Conservation (phyloP, 2,329 filamentous ascomycete species). For the Talaromyces sp. region DNA sequence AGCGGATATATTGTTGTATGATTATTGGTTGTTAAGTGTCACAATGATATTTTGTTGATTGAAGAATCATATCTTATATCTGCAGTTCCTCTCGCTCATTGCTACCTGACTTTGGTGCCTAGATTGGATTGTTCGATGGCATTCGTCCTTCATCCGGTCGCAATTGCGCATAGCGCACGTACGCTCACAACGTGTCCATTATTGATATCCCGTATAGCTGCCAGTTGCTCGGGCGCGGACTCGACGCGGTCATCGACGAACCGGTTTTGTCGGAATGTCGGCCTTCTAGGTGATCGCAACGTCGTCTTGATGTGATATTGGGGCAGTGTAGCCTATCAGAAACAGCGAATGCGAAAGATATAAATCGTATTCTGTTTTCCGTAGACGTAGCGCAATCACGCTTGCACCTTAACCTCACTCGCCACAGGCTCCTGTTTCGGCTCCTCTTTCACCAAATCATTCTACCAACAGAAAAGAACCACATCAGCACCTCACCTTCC, state of each 20-base stretch:
- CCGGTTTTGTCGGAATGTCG: not conserved
- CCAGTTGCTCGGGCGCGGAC: not conserved
- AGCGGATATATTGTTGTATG: not conserved
- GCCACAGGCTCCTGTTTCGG: conserved; percentile 22
- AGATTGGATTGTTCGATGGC: not conserved
- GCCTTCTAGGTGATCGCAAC: not conserved
- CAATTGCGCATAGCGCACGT: not conserved
- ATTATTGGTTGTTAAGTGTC: not conserved
- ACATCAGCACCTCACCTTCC: not conserved
- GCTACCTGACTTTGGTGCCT: not conserved
- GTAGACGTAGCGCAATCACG: conserved; percentile 26
- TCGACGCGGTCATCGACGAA: not conserved
- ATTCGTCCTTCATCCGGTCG: not conserved
- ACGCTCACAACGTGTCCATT: too few species aligned
- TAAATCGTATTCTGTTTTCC: not conserved
- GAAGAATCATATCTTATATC: not conserved
- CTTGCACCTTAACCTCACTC: conserved; percentile 37
- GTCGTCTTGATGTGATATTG: not conserved
- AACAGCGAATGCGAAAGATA: not conserved
- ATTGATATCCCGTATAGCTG: not conserved
- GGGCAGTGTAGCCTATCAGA: not conserved
- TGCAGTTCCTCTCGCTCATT: too few species aligned
- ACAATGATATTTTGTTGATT: not conserved
- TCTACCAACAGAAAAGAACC: conserved; percentile 13
- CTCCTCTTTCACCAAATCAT: conserved; percentile 13